Conservation (phyloP, 208 protist species). For the Acanthamoeba lugdunensis region DNA sequence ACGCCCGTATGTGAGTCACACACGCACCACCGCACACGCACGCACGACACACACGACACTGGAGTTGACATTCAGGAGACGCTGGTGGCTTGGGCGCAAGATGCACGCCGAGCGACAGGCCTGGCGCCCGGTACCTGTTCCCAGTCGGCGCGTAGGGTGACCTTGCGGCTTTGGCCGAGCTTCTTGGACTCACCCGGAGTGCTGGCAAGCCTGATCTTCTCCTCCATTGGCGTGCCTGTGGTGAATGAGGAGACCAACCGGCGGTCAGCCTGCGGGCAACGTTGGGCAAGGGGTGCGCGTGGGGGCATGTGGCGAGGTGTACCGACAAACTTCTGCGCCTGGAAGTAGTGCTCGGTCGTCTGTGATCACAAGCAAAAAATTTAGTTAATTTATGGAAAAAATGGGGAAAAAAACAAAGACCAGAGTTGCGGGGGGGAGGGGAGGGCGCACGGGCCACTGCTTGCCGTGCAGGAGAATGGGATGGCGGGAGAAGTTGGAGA, state of each 20-base stretch:
- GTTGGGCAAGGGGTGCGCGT: neutral
- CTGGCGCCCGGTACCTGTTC: constrained; percentile 9
- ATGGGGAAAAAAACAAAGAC: too few relatives aligned
- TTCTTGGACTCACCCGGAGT: neutral
- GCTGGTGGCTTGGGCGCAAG: too few relatives aligned
- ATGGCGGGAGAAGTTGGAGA: constrained; percentile 64
- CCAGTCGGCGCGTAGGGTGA: constrained; percentile 8
- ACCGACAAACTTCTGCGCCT: constrained; percentile 65
- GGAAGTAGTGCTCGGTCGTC: constrained; percentile 74
- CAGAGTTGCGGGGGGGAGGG: too few relatives aligned
- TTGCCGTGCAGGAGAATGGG: neutral
- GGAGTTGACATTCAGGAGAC: too few relatives aligned
- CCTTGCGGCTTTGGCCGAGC: neutral
- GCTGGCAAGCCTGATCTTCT: neutral
- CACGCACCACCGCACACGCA: neutral
- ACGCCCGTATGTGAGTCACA: neutral
- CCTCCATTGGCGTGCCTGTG: constrained; percentile 13
- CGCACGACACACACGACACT: neutral
- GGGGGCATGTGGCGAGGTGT: neutral
- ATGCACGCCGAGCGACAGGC: too few relatives aligned
- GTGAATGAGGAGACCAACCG: too few relatives aligned
- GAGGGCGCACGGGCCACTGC: neutral
- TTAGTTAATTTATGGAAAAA: too few relatives aligned
- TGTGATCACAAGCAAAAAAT: neutral
- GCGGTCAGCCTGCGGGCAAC: neutral